Base-by-base conservation (phyloP, 441 rosid genomes). In the Sinapis alba region DNA sequence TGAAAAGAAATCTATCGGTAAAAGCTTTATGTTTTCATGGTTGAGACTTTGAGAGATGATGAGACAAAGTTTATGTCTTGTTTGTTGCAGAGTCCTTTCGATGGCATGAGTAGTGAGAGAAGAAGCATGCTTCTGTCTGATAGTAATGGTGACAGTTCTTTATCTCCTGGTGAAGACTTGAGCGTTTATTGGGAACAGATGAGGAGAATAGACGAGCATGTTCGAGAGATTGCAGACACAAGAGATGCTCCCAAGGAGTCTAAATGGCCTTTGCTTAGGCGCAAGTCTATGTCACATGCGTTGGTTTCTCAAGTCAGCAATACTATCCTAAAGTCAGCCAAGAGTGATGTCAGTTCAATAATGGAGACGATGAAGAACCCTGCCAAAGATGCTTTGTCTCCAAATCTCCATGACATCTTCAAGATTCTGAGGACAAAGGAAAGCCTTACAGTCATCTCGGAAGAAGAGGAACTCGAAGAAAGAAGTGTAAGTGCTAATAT, bases 111-210 rank as follows among this genome's bases (percentile, higher is more conserved):
- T 0, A 67, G 43, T 73, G 81, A 78, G 30, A 72, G 65, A 43
- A 67, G 69, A 18, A 68, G 61, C 0, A 16, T 26, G 0, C 65
- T 73, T 61, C 13, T 72, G n/a, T 73, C 67, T 56, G 74, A 71
- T 61, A 38, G 21, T 16, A 74, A 4, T 59, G 47, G 65, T 32
- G 76, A 63, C 20, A 57, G 71, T 53, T 53, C 50, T 57, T 11
- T 77, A 18, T 77, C 80, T 47, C 77, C 54, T n/a, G 65, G 64
- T 73, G 85, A 80, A 47, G 87, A 86, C 21, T 50, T 80, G 18
- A 76, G 72, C 43, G 66, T 78, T 1, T 86, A 79, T 26, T 85
- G 85, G 96, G 84, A 84, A 23, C 84, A 86, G 81, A 85, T 86
- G 6, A 86, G 76, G 27, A 83, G 67, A 65, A 76, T 84, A 67